These are phyloP conservation scores for Trametes hirsuta DNA, from an alignment of 1,284 basidiomycete genomes.

Conservation along the genomic window DNA sequence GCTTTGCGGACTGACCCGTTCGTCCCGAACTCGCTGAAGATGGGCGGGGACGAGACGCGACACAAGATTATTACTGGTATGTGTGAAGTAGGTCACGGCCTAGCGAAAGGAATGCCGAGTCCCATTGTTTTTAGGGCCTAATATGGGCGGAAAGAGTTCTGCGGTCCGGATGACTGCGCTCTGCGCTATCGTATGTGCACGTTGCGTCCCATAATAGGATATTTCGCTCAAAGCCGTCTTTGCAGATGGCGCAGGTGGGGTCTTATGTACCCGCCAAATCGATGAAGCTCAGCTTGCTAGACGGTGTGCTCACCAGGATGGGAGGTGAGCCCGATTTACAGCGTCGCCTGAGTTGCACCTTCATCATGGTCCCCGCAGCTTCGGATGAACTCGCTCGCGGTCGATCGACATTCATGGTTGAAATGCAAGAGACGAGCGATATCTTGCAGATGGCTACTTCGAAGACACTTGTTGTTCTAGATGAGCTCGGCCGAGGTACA, in stretches of 20 bases:
- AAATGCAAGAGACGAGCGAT: conserved; percentile 92
- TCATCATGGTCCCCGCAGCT: conserved; percentile 47
- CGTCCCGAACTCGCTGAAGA: conserved; percentile 70
- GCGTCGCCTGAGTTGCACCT: neutral
- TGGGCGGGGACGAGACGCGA: conserved; percentile 57
- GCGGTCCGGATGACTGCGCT: conserved; percentile 76
- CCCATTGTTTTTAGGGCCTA: conserved; percentile 39
- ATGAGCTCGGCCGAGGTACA: conserved; percentile 85
- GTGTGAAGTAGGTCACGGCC: neutral
- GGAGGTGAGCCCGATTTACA: conserved; percentile 52
- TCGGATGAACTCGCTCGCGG: conserved; percentile 85
- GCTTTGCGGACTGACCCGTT: conserved; percentile 76
- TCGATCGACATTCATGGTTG: conserved; percentile 94
- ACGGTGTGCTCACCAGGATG: conserved; percentile 88
- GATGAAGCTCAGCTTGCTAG: conserved; percentile 77
- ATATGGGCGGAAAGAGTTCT: conserved; percentile 86
- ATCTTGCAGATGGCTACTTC: conserved; percentile 78
- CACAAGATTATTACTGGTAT: conserved; percentile 81
- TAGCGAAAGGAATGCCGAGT: too few species aligned
- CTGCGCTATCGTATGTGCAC: conserved; percentile 59
- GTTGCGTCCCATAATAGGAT: neutral
- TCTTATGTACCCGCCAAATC: conserved; percentile 78
- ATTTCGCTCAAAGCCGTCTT: neutral
- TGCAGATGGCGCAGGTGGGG: conserved; percentile 53
- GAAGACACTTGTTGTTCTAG: conserved; percentile 82